Evolutionary conservation across 306 rosid genomes (phyloP).

Genomic region (Canavalia gladiata): DNA sequence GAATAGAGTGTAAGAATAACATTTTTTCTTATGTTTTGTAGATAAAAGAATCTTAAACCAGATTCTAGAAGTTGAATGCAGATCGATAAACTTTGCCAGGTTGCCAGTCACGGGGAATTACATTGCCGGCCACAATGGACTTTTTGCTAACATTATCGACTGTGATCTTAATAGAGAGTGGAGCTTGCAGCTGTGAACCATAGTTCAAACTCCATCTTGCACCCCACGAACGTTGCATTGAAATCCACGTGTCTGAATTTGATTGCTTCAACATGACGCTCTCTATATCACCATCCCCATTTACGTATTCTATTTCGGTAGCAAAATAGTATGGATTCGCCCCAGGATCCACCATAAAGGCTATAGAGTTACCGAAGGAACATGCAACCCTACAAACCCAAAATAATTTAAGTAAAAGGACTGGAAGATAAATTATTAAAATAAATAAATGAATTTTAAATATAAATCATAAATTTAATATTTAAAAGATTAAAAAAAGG

Average conservation of each 20-base stretch:
- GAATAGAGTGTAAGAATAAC: too few relatives aligned
- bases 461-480: neutral
- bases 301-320: conserved; percentile 57
- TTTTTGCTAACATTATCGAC: conserved; percentile 7
- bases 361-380: conserved; percentile 52
- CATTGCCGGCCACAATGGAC: conserved; percentile 50
- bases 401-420: neutral
- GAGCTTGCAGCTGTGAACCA: conserved; percentile 47
- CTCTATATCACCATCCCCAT: conserved; percentile 60
- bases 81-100: conserved; percentile 65
- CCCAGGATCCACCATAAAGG: conserved; percentile 53
- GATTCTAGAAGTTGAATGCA: conserved; percentile 47
- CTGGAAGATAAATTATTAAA: neutral
- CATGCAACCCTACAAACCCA: conserved; percentile 57
- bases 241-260: conserved; percentile 49
- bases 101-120: conserved; percentile 65
- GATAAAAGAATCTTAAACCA: neutral
- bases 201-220: conserved; percentile 64
- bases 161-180: conserved; percentile 64
- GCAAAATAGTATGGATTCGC: conserved; percentile 64
- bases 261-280: conserved; percentile 56
- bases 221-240: conserved; percentile 75
- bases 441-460: neutral
- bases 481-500: too few relatives aligned
- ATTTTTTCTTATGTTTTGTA: too few relatives aligned